These are phyloP conservation scores for Penicillium angulare DNA, from an alignment of 495 filamentous ascomycete genomes.

Conservation along the genomic window DNA sequence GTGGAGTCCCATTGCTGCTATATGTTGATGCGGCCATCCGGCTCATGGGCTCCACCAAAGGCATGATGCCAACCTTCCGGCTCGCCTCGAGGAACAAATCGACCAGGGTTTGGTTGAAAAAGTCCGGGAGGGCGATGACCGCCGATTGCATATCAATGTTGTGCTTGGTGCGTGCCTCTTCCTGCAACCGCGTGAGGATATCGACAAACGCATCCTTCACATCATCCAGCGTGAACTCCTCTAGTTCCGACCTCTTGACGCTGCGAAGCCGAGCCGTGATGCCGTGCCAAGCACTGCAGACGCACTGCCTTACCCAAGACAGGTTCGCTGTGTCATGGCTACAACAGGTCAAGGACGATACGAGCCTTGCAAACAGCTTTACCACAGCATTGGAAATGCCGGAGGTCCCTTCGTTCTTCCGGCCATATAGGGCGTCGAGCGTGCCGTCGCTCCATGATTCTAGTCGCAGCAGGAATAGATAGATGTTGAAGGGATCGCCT, in stretches of 20 bases:
- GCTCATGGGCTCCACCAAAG: slow-evolving; percentile 1
- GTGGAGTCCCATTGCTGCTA: slow-evolving; percentile 5
- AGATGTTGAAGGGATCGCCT: slow-evolving; percentile 3
- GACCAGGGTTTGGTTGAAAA: slow-evolving; percentile 4
- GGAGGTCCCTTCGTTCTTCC: slow-evolving; percentile 6
- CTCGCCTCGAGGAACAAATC: slow-evolving; percentile 6
- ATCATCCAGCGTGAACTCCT: slow-evolving; percentile 4
- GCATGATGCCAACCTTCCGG: slow-evolving; percentile 4
- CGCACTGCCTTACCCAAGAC: slow-evolving; percentile 4
- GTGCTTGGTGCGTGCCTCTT: slow-evolving; percentile 5
- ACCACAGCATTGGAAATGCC: slow-evolving; percentile 4
- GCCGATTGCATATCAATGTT: slow-evolving; percentile 5
- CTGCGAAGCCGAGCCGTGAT: slow-evolving; percentile 5
- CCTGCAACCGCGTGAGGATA: slow-evolving; percentile 6
- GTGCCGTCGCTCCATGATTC: slow-evolving; percentile 6
- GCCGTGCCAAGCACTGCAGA: slow-evolving; percentile 5
- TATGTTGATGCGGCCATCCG: slow-evolving; percentile 3
- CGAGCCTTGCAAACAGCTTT: slow-evolving; percentile 5
- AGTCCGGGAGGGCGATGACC: slow-evolving; percentile 3
- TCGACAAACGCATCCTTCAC: slow-evolving; percentile 5
- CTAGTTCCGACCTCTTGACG: neutral
- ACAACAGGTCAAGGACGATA: slow-evolving; percentile 6
- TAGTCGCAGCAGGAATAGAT: slow-evolving; percentile 1
- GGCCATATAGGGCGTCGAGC: slow-evolving; percentile 3
- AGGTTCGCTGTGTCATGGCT: slow-evolving; percentile 4